Evolutionary conservation across 2,329 filamentous ascomycete genomes (phyloP).

Genomic region (Aspergillus udagawae): DNA sequence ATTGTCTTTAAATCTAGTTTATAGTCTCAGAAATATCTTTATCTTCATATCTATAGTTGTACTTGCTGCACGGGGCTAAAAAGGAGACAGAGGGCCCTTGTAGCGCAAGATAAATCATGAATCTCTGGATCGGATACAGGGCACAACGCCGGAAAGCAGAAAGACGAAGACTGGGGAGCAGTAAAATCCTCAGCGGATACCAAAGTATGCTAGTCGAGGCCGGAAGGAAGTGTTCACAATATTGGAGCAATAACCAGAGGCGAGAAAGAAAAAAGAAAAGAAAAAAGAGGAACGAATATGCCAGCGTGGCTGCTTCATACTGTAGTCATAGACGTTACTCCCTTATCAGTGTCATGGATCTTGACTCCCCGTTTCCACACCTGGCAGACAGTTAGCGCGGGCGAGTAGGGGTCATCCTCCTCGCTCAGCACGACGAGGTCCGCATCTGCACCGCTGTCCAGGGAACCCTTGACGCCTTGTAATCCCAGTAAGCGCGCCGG

Average conservation of each 20-base stretch:
- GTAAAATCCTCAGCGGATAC: too few species aligned
- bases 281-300: background rate
- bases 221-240: background rate
- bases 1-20: background rate
- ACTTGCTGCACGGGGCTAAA: background rate
- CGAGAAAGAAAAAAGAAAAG: background rate
- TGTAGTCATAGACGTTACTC: background rate
- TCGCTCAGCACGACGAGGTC: slow-evolving; percentile 40
- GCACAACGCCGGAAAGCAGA: background rate
- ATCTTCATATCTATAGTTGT: background rate
- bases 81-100: background rate
- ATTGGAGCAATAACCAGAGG: background rate
- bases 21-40: background rate
- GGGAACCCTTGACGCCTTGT: slow-evolving; percentile 35
- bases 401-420: slow-evolving; percentile 23
- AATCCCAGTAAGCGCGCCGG: slow-evolving; percentile 38
- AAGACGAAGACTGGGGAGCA: background rate
- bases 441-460: slow-evolving; percentile 40
- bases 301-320: background rate
- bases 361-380: slow-evolving; percentile 43
- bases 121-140: background rate
- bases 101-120: background rate
- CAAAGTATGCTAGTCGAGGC: background rate
- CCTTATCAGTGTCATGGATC: slow-evolving; percentile 36
- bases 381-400: slow-evolving; percentile 37